A percentile compares a stretch with the other conserved stretches of the same genome.
Evolutionary conservation across 495 filamentous ascomycete genomes (phyloP).

Genomic region (Copromyces sp.): DNA sequence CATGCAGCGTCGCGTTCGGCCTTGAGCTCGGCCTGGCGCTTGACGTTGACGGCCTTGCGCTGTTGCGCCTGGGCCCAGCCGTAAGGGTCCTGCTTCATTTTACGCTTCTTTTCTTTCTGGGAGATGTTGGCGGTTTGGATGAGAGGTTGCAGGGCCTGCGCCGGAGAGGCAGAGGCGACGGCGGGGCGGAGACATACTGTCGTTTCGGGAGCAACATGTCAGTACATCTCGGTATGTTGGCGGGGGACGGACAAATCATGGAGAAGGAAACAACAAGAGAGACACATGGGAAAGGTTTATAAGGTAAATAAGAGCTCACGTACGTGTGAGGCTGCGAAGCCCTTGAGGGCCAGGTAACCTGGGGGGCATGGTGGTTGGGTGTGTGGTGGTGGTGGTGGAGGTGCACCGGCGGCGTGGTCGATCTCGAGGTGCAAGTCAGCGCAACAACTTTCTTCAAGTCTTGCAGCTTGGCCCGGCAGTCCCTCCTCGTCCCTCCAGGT

Average conservation of each 20-base stretch:
- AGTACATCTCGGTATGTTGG: constrained; percentile 4
- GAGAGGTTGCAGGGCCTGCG: constrained; percentile 30
- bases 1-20: constrained; percentile 46
- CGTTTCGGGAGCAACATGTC: constrained; percentile 3
- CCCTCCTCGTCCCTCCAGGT: constrained; percentile 12
- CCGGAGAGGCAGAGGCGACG: constrained; percentile 16
- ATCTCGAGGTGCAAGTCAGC: neutral
- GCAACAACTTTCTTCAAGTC: constrained; percentile 3
- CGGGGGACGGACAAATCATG: neutral
- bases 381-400: neutral
- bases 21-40: constrained; percentile 56
- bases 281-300: neutral
- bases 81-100: constrained; percentile 53
- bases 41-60: constrained; percentile 69
- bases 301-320: constrained; percentile 6
- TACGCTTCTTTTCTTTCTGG: constrained; percentile 34
- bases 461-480: constrained; percentile 6
- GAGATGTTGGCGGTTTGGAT: constrained; percentile 42
- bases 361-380: constrained; percentile 53
- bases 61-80: constrained; percentile 61
- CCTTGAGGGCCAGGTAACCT: constrained; percentile 56
- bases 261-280: neutral
- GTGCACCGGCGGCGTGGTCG: neutral
- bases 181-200: constrained; percentile 41
- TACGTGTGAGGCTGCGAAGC: constrained; percentile 54